Percentiles rank a stretch among this genome's conserved stretches.
Evolutionary conservation across 139 green algal genomes (phyloP).

Genomic region (Coccomyxa sp.): DNA sequence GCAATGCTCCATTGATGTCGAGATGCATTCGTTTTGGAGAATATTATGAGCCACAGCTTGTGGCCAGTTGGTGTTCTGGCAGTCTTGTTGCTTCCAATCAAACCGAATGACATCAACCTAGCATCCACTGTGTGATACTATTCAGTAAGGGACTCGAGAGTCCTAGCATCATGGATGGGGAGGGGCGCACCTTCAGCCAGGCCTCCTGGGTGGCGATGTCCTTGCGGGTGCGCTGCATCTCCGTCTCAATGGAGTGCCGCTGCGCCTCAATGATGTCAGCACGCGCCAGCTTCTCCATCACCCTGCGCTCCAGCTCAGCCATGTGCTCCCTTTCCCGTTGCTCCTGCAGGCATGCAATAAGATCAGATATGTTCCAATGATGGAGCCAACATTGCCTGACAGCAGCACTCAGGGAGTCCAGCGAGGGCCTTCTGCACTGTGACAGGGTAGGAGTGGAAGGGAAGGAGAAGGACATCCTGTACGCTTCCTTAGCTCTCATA

Average conservation of each 20-base stretch:
- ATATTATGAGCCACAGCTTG: background rate
- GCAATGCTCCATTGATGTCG: no score
- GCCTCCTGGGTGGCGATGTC: constrained; percentile 14
- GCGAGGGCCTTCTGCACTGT: no score
- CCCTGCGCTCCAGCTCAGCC: background rate
- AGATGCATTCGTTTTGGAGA: background rate
- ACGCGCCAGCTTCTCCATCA: constrained; percentile 13
- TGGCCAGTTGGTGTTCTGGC: background rate
- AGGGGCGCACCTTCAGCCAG: background rate
- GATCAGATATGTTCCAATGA: background rate
- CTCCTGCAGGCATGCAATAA: constrained; percentile 2
- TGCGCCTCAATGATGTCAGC: constrained; percentile 10
- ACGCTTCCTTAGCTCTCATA: no score
- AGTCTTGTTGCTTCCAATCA: background rate
- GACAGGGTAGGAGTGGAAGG: no score
- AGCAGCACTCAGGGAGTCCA: background rate
- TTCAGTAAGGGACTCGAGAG: no score
- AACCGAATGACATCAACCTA: background rate
- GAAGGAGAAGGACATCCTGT: no score
- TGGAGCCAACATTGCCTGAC: background rate
- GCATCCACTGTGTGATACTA: background rate
- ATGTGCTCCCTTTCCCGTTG: constrained; percentile 1
- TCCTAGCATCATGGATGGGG: background rate
- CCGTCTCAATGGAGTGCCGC: constrained; percentile 1
- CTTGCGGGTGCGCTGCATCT: constrained; percentile 22